phyloP scores from a whole-genome alignment of 768 basidiomycete genomes.

The Goffeauzyma gilvescens region DNA sequence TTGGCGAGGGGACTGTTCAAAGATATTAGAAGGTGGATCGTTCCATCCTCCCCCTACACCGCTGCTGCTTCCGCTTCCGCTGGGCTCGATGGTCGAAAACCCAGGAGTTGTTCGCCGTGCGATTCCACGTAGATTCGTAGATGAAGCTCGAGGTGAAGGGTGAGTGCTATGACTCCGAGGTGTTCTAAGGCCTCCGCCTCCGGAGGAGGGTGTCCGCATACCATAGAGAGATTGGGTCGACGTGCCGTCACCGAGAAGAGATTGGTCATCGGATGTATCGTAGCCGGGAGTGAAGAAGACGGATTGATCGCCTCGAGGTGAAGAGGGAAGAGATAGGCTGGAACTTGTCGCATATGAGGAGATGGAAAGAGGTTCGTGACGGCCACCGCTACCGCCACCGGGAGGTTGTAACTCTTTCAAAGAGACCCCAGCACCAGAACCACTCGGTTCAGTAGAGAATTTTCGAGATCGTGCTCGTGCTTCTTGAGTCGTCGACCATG shows the following conservation, averaged over 20 bases:
- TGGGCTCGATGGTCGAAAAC: not conserved
- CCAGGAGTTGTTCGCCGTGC: not conserved
- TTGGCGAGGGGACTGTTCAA: not conserved
- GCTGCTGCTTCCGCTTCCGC: not conserved
- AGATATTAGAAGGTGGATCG: conserved; percentile 19
- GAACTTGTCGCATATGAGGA: conserved; percentile 2
- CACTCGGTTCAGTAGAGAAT: not conserved
- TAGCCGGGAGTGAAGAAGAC: conserved; percentile 14
- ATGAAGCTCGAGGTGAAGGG: conserved; percentile 6
- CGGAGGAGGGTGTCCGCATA: conserved; percentile 1
- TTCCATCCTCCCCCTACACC: conserved; percentile 30
- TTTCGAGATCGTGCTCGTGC: not conserved
- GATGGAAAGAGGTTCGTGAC: not conserved
- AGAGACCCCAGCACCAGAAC: not conserved
- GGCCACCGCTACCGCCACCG: not conserved
- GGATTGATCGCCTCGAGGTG: conserved; percentile 5
- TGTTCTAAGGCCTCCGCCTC: conserved; percentile 7
- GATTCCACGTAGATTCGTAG: conserved; percentile 1
- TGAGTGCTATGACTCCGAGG: not conserved
- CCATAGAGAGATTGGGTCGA: not conserved
- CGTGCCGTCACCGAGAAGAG: not conserved
- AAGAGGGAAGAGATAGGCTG: conserved; percentile 8
- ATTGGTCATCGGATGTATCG: not conserved
- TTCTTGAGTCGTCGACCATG: not conserved
- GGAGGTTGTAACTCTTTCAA: not conserved